These are phyloP conservation scores for Aschersonia sp. DNA, from an alignment of 2,329 filamentous ascomycete genomes.

Conservation along the genomic window DNA sequence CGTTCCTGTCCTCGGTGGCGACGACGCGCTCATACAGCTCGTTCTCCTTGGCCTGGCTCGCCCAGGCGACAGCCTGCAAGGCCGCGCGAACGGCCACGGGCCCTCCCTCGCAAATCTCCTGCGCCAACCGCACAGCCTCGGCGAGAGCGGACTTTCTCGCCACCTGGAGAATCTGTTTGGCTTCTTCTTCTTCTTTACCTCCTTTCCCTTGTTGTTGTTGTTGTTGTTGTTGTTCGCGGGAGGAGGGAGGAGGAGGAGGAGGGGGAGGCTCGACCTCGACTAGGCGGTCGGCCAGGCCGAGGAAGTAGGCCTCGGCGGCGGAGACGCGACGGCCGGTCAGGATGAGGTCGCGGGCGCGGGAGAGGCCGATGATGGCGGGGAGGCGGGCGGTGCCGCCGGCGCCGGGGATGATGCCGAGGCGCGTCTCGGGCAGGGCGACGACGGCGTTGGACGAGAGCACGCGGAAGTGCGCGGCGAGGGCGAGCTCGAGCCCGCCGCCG, in stretches of 20 bases:
- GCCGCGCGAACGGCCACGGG: constrained; percentile 72
- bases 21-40: constrained; percentile 75
- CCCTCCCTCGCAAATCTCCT: constrained; percentile 78
- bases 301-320: constrained; percentile 76
- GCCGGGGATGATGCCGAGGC: constrained; percentile 86
- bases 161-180: constrained; percentile 30
- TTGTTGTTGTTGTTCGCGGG: too few species aligned
- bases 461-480: constrained; percentile 77
- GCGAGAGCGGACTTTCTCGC: constrained; percentile 56
- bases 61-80: constrained; percentile 60
- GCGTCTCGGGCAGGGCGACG: constrained; percentile 79
- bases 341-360: constrained; percentile 76
- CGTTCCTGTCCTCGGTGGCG: constrained; percentile 69
- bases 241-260: constrained; percentile 34
- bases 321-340: constrained; percentile 77
- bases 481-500: constrained; percentile 86
- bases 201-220: too few species aligned
- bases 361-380: constrained; percentile 63
- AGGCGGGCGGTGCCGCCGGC: constrained; percentile 87
- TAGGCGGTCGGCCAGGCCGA: constrained; percentile 80
- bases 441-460: constrained; percentile 67
- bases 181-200: too few species aligned
- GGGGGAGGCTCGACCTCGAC: constrained; percentile 63
- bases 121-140: constrained; percentile 64
- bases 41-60: constrained; percentile 69